phyloP scores from a whole-genome alignment of 345 rosid genomes.

The Salix viminalis region DNA sequence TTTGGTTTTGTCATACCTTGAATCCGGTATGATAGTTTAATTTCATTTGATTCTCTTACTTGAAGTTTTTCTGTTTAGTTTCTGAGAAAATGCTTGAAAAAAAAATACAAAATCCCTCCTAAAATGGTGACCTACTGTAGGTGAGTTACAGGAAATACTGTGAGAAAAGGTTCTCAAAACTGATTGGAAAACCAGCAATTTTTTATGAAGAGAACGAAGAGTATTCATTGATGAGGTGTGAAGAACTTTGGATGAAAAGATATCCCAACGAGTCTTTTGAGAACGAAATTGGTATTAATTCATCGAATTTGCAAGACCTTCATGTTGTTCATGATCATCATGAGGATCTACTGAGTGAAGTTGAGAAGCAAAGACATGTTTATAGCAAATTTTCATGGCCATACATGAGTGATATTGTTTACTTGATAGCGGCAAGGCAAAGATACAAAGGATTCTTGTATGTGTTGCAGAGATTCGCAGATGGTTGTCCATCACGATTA shows the following conservation, averaged over 20 bases:
- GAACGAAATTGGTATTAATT: slow-evolving; percentile 41
- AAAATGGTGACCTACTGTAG: slow-evolving; percentile 8
- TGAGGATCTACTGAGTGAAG: slow-evolving; percentile 43
- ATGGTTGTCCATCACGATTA: slow-evolving; percentile 34
- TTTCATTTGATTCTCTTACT: background rate
- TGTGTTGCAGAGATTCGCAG: slow-evolving; percentile 42
- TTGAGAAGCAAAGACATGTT: slow-evolving; percentile 43
- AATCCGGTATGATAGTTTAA: slow-evolving; percentile 54
- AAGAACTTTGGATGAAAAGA: slow-evolving; percentile 48
- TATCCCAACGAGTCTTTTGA: slow-evolving; percentile 71
- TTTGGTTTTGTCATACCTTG: slow-evolving; percentile 91
- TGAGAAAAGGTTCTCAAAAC: slow-evolving; percentile 63
- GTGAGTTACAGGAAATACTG: slow-evolving; percentile 65
- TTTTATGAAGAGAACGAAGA: slow-evolving; percentile 71
- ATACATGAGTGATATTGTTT: slow-evolving; percentile 58
- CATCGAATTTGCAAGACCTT: slow-evolving; percentile 22
- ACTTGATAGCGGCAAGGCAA: slow-evolving; percentile 64
- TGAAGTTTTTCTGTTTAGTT: slow-evolving; percentile 23
- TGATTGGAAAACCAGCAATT: slow-evolving; percentile 71
- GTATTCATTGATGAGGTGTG: slow-evolving; percentile 70
- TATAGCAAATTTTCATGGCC: slow-evolving; percentile 60
- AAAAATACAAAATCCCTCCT: background rate
- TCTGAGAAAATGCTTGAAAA: slow-evolving; percentile 8
- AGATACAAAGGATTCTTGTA: slow-evolving; percentile 71
- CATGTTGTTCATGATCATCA: slow-evolving; percentile 8